phyloP scores from a whole-genome alignment of 2,329 filamentous ascomycete genomes.

The Leptographium galeiforme region DNA sequence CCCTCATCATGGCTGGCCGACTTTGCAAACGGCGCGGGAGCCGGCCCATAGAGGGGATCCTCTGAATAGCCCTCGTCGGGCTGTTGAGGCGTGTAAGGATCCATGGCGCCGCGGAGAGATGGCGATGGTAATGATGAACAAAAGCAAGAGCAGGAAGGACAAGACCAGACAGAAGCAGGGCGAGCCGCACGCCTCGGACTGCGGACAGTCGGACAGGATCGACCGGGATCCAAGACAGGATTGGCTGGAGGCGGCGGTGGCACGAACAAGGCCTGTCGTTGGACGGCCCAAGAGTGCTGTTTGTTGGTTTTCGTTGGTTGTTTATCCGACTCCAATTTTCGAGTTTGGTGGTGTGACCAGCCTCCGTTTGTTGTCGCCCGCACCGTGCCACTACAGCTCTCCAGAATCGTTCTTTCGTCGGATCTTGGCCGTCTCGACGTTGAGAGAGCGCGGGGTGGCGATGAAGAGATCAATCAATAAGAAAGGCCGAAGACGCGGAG shows the following conservation, averaged over 20 bases:
- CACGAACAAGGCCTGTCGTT: neutral
- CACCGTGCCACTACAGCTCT: too few relatives aligned
- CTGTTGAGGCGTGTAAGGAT: conserved; percentile 25
- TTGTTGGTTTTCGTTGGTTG: too few relatives aligned
- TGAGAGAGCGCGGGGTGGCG: too few relatives aligned
- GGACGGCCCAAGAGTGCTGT: too few relatives aligned
- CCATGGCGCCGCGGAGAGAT: conserved; percentile 4
- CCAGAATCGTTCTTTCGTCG: neutral
- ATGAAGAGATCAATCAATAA: neutral
- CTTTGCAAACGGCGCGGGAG: conserved; percentile 19
- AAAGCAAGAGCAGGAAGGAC: neutral
- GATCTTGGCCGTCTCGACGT: neutral
- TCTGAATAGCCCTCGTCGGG: conserved; percentile 84
- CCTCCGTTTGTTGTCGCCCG: too few relatives aligned
- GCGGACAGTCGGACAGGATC: neutral
- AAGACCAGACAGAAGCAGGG: neutral
- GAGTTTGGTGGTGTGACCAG: neutral
- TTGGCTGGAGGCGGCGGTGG: neutral
- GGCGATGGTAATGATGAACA: neutral
- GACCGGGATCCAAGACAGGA: neutral
- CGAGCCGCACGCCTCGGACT: neutral
- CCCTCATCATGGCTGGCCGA: conserved; percentile 12
- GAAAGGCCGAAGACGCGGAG: neutral
- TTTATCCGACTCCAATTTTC: too few relatives aligned
- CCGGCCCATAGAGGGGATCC: conserved; percentile 39